phyloP scores from a whole-genome alignment of 208 protist genomes.

The Trypanosoma conorhini region DNA sequence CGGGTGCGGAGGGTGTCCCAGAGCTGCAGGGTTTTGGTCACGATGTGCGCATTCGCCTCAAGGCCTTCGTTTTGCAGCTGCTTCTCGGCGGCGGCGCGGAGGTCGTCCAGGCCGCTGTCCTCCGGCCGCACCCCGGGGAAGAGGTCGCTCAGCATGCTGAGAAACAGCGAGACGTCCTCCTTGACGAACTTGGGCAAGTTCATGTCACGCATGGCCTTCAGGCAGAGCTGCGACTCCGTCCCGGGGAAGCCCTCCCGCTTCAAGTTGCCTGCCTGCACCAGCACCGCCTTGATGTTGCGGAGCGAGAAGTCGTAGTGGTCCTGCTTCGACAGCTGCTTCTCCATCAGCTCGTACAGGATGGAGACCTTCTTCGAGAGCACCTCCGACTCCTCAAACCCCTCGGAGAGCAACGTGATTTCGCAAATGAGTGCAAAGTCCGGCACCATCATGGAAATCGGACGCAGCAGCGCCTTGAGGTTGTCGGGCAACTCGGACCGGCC shows the following conservation, averaged over 20 bases:
- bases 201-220: slow-evolving; percentile 97
- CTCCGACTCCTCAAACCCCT: slow-evolving; percentile 96
- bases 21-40: slow-evolving; percentile 95
- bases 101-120: slow-evolving; percentile 69
- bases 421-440: slow-evolving; percentile 98
- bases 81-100: slow-evolving; percentile 84
- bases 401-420: slow-evolving; percentile 97
- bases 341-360: slow-evolving; percentile 96
- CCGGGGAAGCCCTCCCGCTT: slow-evolving; percentile 91
- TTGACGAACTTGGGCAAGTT: slow-evolving; percentile 98
- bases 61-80: slow-evolving; percentile 75
- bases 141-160: slow-evolving; percentile 95
- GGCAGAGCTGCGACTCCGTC: slow-evolving; percentile 95
- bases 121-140: slow-evolving; percentile 94
- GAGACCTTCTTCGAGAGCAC: slow-evolving; percentile 96
- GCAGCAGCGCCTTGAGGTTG: slow-evolving; percentile 98
- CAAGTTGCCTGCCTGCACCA: slow-evolving; percentile 95
- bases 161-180: slow-evolving; percentile 97
- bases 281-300: slow-evolving; percentile 97
- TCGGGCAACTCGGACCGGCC: slow-evolving; percentile 98
- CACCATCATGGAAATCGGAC: slow-evolving; percentile 99
- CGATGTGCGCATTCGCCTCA: slow-evolving; percentile 81
- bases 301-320: slow-evolving; percentile 99
- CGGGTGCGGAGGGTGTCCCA: slow-evolving; percentile 96
- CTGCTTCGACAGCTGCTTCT: slow-evolving; percentile 98